Evolutionary conservation across 306 rosid species (phyloP), one percentile per base, ranked within the genome.

Genomic region (Pyrus bretschneideri): DNA sequence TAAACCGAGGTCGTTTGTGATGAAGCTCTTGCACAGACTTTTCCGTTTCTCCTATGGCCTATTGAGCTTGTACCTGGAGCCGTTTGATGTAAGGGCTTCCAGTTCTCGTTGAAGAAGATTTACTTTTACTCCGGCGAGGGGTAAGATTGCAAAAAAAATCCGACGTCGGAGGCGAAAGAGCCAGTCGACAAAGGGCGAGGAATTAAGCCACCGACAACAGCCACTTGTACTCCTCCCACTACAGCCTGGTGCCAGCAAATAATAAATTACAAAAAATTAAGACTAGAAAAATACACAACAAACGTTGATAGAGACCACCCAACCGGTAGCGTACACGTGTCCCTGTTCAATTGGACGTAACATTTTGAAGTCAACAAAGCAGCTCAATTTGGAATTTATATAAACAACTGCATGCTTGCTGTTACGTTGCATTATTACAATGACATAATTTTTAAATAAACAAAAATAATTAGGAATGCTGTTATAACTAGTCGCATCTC

Each of bases 231-330:
- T 14, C 23, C 25, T 17, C n/a, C 68, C 68, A 38, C 82, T n/a
- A 77, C 92, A 84, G 92, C 76, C 87, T 87, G 89, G 82, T 30
- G 60, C 78, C 86, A 71, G 80, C 80, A 54, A 63, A 52, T n/a
- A 27, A 17, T 70, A 29, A 70, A 70, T 19, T 17, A n/a, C 46
- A 1, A 45, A 74, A 74, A 44, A 25, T 62, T 46, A 29, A 27
- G 15, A 27, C 31, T 73, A 0, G 27, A 59, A 59, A 60, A 59
- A 11, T 73, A 72, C 18, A 35, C 31, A 23, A 35, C 67, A 10
- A 42, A 45, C 42, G 42, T 74, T 12, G 78, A 61, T 45, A 3
- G 29, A 27, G 52, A 73, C 77, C 21, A 35, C 35, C 22, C 45
- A 74, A 44, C 77, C 78, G 22, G 77, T 61, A 6, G 44, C 31